Evolutionary conservation across 768 basidiomycete genomes (phyloP).

Genomic region (Kwoniella europaea): DNA sequence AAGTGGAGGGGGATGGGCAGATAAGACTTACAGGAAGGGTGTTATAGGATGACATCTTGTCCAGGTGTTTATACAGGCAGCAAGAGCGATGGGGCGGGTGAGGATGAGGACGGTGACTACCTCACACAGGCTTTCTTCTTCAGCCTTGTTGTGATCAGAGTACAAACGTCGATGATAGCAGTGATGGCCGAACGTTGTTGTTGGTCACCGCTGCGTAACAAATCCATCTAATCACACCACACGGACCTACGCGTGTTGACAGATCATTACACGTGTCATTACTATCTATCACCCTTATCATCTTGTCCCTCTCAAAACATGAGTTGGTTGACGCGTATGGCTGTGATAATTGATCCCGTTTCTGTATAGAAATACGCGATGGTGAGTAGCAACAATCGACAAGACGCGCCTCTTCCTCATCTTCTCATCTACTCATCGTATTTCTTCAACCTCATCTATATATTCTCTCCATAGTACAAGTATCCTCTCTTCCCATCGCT

Average conservation of each 20-base stretch:
- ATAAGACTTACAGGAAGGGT: conserved; percentile 30
- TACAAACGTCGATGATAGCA: no score
- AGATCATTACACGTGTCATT: background rate
- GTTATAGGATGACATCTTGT: conserved; percentile 20
- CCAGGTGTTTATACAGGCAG: background rate
- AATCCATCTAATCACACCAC: background rate
- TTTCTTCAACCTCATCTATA: background rate
- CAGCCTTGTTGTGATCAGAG: no score
- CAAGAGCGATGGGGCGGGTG: background rate
- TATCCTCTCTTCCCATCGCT: background rate
- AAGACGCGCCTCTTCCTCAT: conserved; percentile 4
- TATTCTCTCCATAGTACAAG: background rate
- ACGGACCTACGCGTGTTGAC: background rate
- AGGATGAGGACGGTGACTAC: background rate
- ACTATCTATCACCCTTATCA: background rate
- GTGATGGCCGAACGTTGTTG: background rate
- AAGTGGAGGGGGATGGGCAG: background rate
- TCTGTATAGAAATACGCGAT: conserved; percentile 1
- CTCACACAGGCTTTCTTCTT: background rate
- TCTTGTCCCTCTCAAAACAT: background rate
- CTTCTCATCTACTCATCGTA: conserved; percentile 13
- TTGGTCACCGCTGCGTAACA: background rate
- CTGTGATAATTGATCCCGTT: conserved; percentile 9
- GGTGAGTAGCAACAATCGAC: no score
- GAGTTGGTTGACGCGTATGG: background rate